Conservation (phyloP, 305 asterid genomes). For the Fraxinus paxiana region DNA sequence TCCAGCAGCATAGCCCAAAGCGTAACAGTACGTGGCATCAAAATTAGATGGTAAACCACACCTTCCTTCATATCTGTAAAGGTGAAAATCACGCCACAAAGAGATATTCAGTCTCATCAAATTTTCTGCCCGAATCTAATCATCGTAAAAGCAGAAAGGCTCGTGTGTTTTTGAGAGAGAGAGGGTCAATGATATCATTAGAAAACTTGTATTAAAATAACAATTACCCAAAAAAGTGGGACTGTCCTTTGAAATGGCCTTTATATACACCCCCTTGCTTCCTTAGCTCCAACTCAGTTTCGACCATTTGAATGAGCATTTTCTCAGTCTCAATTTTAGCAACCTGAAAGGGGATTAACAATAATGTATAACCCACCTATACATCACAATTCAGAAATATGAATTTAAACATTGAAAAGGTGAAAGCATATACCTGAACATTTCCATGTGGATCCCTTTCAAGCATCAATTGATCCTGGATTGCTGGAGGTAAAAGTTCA, state of each 20-base stretch:
- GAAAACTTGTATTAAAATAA: background rate
- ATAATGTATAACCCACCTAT: background rate
- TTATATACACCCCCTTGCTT: slow-evolving; percentile 57
- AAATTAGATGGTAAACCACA: slow-evolving; percentile 94
- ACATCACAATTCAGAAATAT: background rate
- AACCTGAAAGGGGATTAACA: slow-evolving; percentile 42
- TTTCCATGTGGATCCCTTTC: slow-evolving; percentile 99
- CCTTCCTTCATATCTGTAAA: slow-evolving; percentile 79
- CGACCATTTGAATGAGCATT: slow-evolving; percentile 99
- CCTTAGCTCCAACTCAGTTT: slow-evolving; percentile 79
- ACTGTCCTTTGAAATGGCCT: slow-evolving; percentile 81
- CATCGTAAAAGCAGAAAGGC: slow-evolving; percentile 5
- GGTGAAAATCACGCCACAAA: slow-evolving; percentile 14
- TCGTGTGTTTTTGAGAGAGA: background rate
- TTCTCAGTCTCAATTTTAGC: slow-evolving; percentile 98
- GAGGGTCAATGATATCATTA: background rate
- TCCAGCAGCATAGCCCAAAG: slow-evolving; percentile 91
- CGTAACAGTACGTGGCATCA: slow-evolving; percentile 86
- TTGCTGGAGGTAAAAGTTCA: slow-evolving; percentile 75
- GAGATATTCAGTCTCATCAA: slow-evolving; percentile 14
- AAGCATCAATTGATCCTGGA: slow-evolving; percentile 90
- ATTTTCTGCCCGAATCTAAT: slow-evolving; percentile 1
- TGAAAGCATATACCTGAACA: slow-evolving; percentile 59
- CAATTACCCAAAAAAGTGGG: slow-evolving; percentile 87
- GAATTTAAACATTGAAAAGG: slow-evolving; percentile 2